Evolutionary conservation across 1,284 basidiomycete species (phyloP), one percentile per base, ranked within the genome.

Genomic region (Termitomyces sp.): DNA sequence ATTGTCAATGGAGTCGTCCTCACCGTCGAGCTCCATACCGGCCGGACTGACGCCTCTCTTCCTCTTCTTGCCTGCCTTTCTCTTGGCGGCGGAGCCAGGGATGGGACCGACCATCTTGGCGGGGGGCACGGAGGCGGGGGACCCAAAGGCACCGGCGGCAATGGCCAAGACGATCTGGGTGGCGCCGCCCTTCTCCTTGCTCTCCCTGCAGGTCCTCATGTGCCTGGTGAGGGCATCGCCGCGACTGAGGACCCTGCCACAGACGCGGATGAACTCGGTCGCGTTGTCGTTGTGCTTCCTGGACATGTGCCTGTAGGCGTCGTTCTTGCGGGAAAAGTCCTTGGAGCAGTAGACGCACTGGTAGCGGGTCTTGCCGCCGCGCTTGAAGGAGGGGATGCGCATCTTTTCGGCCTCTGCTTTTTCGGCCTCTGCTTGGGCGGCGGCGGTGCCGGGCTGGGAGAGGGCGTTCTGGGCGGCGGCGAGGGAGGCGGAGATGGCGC

Each of bases 291-390:
- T 59, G 33, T 59, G 58, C 42, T 59, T 59, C 39, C 55, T 5
- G 28, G 52, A 57, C 58, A 59, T 59, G 30, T 59, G 58, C 33
- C 58, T 34, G 9, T 57, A 57, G 38, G 58, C 58, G n/a, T 59
- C 58, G 53, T 59, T 59, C 42, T 57, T 54, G n/a, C 58, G 31
- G 2, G 41, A 46, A 39, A 59, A 57, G 26, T 59, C 55, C 31
- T 54, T 57, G 3, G 30, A 9, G 53, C 58, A 59, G 50, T 55
- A 54, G 1, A 59, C 28, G 15, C 58, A 59, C 34, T 46, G 15
- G 43, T 54, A 59, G 1, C 58, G 50, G 9, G 55, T 57, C 34
- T 57, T 59, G 1, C 58, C 55, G 4, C 52, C 52, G 33, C 53
- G 55, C 26, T 57, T 59, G 40, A 57, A 59, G n/a, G 50, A 52